Evolutionary conservation across 2,329 filamentous ascomycete species (phyloP).

Genomic region (Colletotrichum australisinense): DNA sequence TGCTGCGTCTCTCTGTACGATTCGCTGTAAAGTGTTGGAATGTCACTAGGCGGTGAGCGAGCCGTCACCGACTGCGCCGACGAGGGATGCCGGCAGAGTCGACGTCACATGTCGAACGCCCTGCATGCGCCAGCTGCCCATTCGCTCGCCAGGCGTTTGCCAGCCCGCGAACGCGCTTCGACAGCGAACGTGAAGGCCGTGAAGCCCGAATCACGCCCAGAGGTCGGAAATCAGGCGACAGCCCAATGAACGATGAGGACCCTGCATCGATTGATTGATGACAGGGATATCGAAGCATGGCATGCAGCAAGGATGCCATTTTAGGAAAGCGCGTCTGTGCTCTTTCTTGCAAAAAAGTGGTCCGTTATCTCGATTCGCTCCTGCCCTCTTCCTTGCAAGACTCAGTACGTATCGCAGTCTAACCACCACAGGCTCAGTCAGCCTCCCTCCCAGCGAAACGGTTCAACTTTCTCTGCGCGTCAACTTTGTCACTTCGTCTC

Average conservation of each 20-base stretch:
- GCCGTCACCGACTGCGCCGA: constrained; percentile 29
- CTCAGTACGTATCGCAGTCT: not conserved
- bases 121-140: constrained; percentile 10
- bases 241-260: constrained; percentile 24
- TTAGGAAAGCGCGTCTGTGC: constrained; percentile 23
- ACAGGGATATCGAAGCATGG: constrained; percentile 27
- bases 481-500: not conserved
- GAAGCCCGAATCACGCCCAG: too few species aligned
- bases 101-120: constrained; percentile 32
- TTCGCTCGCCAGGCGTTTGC: not conserved
- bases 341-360: constrained; percentile 12
- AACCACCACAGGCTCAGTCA: not conserved
- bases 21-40: constrained; percentile 1
- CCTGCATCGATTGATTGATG: constrained; percentile 28
- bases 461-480: not conserved
- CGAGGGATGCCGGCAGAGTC: constrained; percentile 21
- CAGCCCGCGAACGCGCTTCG: not conserved
- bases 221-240: too few species aligned
- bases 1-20: not conserved
- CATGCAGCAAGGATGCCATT: constrained; percentile 20
- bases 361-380: constrained; percentile 28
- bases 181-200: too few species aligned
- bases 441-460: constrained; percentile 12
- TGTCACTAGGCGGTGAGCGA: constrained; percentile 34
- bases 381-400: constrained; percentile 2